These are phyloP conservation scores for Lycium barbarum DNA, from an alignment of 257 asterid genomes.

Conservation along the genomic window DNA sequence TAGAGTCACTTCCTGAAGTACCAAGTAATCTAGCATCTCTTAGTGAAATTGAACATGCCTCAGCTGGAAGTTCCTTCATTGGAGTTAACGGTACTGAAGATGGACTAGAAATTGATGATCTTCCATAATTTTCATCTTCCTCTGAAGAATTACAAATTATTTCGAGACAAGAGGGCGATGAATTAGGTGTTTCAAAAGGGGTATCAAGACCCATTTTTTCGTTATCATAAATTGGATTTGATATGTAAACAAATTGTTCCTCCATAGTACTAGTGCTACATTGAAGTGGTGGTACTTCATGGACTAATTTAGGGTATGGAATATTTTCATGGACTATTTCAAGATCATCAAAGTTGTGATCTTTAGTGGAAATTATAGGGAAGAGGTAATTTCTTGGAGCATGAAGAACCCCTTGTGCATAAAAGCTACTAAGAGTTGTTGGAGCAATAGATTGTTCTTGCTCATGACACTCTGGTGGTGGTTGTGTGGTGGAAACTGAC, in stretches of 20 bases:
- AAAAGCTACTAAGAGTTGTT: conserved; percentile 46
- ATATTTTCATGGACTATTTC: not conserved
- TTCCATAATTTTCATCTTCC: conserved; percentile 24
- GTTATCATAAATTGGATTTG: conserved; percentile 62
- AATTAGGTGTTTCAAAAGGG: conserved; percentile 60
- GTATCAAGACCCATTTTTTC: conserved; percentile 41
- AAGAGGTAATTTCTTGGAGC: conserved; percentile 62
- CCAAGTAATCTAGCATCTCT: conserved; percentile 48
- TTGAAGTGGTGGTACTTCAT: conserved; percentile 24
- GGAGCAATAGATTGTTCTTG: conserved; percentile 36
- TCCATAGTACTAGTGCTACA: conserved; percentile 21
- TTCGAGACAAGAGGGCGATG: conserved; percentile 62
- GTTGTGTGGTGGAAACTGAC: not conserved
- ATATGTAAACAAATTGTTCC: conserved; percentile 49
- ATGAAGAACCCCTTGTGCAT: conserved; percentile 59
- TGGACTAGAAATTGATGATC: not conserved
- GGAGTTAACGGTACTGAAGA: conserved; percentile 58
- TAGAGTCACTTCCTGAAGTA: conserved; percentile 47
- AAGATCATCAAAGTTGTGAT: conserved; percentile 25
- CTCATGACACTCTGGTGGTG: not conserved
- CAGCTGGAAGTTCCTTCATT: conserved; percentile 59
- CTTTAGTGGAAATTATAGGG: conserved; percentile 35
- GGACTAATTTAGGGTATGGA: conserved; percentile 32
- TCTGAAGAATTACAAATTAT: conserved; percentile 20
- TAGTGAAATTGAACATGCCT: conserved; percentile 52